Base-by-base conservation (phyloP, 257 asterid species). In the Nicotiana tomentosiformis region DNA sequence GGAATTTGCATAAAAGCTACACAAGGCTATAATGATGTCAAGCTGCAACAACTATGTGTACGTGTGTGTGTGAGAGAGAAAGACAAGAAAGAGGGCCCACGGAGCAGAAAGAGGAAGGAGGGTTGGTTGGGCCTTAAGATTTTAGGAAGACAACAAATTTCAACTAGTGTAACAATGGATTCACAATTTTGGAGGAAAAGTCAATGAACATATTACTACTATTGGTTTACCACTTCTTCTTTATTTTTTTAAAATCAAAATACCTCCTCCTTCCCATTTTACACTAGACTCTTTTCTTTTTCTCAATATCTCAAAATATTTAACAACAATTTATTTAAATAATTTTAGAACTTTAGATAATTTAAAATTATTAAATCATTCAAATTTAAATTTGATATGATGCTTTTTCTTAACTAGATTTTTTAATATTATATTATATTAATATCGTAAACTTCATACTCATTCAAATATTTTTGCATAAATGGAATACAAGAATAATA, bases 11-110 rank as follows among this genome's bases (percentile, higher is more conserved):
- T 74, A 74, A 15, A 77, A 84, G 83, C 82, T 60, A 77, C 49
- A 43, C 70, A 74, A 84, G 81, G 87, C 32, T 80, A 86, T 69
- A 88, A 86, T 86, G 69, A 86, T 86, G 91, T 78, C 83, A 72
- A 74, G 80, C 80, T 49, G 80, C 80, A 74, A 74, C 80, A 51
- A 74, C 62, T 85, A 49, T 64, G 66, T 37, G n/a, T 82, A 5
- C 12, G 4, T 39, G 66, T 32, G 82, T 60, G 10, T 10, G 18
- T 6, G 87, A 76, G 69, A 81, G 35, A 68, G 46, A 35, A 14
- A 49, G 66, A n/a, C 69, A 16, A 26, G 26, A 10, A 60, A 69
- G 26, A 23, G 49, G 83, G 65, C 30, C 77, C 65, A 20, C 7
- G 3, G 35, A 5, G 56, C 20, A 5, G 66, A 61, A 64, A 81